Evolutionary conservation across 441 rosid species (phyloP).

Genomic region (Eruca vesicaria): DNA sequence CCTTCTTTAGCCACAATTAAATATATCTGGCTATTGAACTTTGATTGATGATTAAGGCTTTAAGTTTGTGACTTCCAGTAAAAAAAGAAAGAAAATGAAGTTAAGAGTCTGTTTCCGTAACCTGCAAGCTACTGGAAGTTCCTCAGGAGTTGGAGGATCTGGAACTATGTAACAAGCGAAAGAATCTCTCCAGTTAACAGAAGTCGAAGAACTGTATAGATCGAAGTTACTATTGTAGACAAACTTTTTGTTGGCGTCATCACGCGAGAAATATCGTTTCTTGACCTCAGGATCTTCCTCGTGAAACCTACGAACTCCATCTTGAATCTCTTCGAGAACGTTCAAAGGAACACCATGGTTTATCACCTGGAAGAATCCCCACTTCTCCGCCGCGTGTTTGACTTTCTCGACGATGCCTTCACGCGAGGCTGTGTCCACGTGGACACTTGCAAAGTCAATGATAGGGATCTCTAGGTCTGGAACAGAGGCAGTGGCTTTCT

Average conservation of each 20-base stretch:
- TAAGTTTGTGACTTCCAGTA: background rate
- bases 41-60: background rate
- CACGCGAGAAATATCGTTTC: constrained; percentile 36
- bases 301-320: constrained; percentile 34
- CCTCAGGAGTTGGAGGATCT: constrained; percentile 16
- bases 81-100: background rate
- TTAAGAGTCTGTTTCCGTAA: background rate
- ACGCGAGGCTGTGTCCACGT: background rate
- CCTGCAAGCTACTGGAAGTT: background rate
- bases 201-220: constrained; percentile 29
- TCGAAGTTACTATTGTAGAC: constrained; percentile 40
- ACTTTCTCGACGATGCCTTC: constrained; percentile 9
- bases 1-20: no score
- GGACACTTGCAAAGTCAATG: constrained; percentile 37
- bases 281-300: constrained; percentile 41
- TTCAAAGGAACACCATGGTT: constrained; percentile 23
- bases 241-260: constrained; percentile 18
- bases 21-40: background rate
- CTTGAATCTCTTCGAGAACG: constrained; percentile 34
- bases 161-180: constrained; percentile 39
- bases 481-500: background rate
- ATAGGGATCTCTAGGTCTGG: constrained; percentile 31
- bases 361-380: constrained; percentile 28
- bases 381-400: constrained; percentile 12
- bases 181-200: constrained; percentile 12